Percentiles rank a stretch among this genome's conserved stretches.
Conservation (phyloP, 2,329 filamentous ascomycete species). For the Sporothrix phasma region DNA sequence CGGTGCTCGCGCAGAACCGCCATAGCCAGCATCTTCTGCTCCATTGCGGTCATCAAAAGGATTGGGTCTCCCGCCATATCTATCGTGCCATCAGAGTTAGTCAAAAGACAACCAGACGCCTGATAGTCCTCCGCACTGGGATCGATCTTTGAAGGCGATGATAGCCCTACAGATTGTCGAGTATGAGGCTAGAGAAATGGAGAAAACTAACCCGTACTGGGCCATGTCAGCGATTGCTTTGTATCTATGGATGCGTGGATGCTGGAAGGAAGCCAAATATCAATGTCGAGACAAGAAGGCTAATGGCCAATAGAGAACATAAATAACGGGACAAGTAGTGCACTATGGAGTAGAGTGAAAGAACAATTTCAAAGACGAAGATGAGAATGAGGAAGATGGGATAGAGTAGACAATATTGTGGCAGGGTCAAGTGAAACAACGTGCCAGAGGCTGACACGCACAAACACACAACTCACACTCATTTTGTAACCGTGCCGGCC, state of each 20-base stretch:
- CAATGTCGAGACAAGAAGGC: background rate
- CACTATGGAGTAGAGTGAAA: background rate
- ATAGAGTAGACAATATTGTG: background rate
- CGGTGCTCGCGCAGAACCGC: conserved; percentile 22
- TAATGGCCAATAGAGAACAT: background rate
- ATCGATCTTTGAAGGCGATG: too few relatives aligned
- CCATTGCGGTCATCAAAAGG: conserved; percentile 48
- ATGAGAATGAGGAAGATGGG: background rate
- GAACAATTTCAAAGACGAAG: background rate
- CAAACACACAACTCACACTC: conserved; percentile 19
- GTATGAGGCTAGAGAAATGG: background rate
- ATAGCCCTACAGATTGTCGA: background rate
- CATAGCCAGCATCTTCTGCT: conserved; percentile 29
- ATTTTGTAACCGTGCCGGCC: conserved; percentile 3
- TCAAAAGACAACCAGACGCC: background rate
- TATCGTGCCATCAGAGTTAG: conserved; percentile 29
- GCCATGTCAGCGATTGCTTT: conserved; percentile 30
- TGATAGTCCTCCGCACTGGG: background rate
- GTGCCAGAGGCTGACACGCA: conserved; percentile 6
- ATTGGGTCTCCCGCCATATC: conserved; percentile 46
- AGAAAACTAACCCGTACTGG: conserved; percentile 45
- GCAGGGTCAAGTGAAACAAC: conserved; percentile 7
- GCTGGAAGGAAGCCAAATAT: background rate
- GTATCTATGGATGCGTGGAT: too few relatives aligned
- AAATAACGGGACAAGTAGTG: background rate